Conservation (phyloP, 1,284 basidiomycete genomes). For the Polyporus tsugae region DNA sequence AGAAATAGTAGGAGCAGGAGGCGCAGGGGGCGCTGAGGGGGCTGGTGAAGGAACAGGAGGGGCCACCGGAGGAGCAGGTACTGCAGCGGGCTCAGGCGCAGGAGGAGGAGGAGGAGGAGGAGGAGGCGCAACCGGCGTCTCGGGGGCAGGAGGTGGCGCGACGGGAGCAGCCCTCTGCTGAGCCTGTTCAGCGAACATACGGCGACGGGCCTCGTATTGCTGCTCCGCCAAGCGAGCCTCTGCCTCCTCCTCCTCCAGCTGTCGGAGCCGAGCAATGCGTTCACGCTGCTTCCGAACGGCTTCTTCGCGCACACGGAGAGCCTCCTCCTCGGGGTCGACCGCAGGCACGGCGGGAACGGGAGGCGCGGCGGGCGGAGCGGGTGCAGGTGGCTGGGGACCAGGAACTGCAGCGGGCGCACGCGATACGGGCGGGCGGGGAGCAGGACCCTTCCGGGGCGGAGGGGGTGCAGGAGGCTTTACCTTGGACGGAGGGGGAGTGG, state of each 20-base stretch:
- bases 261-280: slow-evolving; percentile 66
- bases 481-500: slow-evolving; percentile 45
- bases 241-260: slow-evolving; percentile 78
- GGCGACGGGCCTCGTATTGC: slow-evolving; percentile 30
- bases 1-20: slow-evolving; percentile 37
- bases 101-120: slow-evolving; percentile 39
- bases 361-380: slow-evolving; percentile 39
- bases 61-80: slow-evolving; percentile 42
- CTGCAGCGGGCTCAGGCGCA: slow-evolving; percentile 34
- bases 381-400: slow-evolving; percentile 39
- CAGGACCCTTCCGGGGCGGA: slow-evolving; percentile 47
- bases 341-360: slow-evolving; percentile 42
- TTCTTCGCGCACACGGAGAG: slow-evolving; percentile 69
- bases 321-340: slow-evolving; percentile 72
- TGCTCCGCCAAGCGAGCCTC: slow-evolving; percentile 51
- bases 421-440: slow-evolving; percentile 43
- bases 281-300: slow-evolving; percentile 67
- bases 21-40: slow-evolving; percentile 41
- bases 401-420: slow-evolving; percentile 37
- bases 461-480: slow-evolving; percentile 53
- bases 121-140: slow-evolving; percentile 37
- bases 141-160: slow-evolving; percentile 21
- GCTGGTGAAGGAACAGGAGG: slow-evolving; percentile 39
- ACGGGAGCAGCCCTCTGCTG: slow-evolving; percentile 20
- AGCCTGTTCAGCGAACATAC: slow-evolving; percentile 22